These are phyloP conservation scores for Pinus albicaulis DNA, from an alignment of 75 land plant genomes.

Conservation along the genomic window DNA sequence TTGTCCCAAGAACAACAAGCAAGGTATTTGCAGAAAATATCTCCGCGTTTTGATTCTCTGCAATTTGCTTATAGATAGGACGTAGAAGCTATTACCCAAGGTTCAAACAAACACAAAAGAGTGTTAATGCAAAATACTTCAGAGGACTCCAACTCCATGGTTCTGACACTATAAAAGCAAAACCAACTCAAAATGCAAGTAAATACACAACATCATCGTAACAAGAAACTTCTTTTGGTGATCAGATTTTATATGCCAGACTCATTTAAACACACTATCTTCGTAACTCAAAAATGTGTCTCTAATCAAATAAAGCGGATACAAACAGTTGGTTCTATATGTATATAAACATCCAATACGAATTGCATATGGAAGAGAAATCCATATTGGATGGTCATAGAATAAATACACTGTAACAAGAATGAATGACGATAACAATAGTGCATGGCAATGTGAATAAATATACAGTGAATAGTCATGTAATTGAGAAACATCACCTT, in stretches of 20 bases:
- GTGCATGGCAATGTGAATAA: too few species aligned
- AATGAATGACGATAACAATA: too few species aligned
- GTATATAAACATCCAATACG: too few species aligned
- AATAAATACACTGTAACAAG: too few species aligned
- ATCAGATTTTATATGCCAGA: not conserved
- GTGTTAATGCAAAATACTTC: not conserved
- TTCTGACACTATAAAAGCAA: not conserved
- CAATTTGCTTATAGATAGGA: conserved; percentile 95
- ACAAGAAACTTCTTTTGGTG: not conserved
- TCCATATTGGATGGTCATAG: too few species aligned
- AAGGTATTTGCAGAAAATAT: conserved; percentile 99
- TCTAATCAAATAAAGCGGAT: too few species aligned
- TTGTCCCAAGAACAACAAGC: conserved; percentile 95
- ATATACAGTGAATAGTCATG: too few species aligned
- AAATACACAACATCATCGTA: not conserved
- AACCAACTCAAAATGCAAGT: not conserved
- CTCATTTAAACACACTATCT: not conserved
- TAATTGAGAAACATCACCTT: too few species aligned
- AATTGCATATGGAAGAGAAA: too few species aligned
- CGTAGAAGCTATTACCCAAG: conserved; percentile 71
- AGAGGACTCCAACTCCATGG: not conserved
- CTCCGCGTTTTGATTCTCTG: conserved; percentile 98
- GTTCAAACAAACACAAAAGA: not conserved
- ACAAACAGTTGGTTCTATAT: too few species aligned
- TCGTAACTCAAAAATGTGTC: too few species aligned